A percentile compares a stretch with the other conserved stretches of the same genome.
phyloP scores from a whole-genome alignment of 805 yeast genomes.

The Ogataea saltuana region DNA sequence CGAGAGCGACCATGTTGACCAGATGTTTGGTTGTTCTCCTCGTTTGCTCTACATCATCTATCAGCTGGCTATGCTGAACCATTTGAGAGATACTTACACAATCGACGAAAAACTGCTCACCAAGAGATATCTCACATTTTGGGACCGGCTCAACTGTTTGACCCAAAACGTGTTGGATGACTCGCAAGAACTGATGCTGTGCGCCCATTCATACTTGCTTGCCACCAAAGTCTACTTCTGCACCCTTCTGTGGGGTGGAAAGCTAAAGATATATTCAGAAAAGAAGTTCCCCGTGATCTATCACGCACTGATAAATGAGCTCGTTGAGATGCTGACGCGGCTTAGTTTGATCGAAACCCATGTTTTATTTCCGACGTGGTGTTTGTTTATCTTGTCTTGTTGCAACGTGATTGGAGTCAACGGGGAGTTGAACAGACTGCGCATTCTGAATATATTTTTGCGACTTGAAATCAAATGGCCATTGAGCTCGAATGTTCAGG shows the following conservation, averaged over 20 bases:
- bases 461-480: slow-evolving; percentile 31
- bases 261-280: slow-evolving; percentile 13
- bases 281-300: slow-evolving; percentile 8
- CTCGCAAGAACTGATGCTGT: slow-evolving; percentile 18
- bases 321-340: slow-evolving; percentile 14
- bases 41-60: slow-evolving; percentile 26
- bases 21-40: slow-evolving; percentile 38
- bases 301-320: slow-evolving; percentile 10
- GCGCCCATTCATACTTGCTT: slow-evolving; percentile 26
- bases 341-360: slow-evolving; percentile 14
- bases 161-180: slow-evolving; percentile 8
- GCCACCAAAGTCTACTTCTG: slow-evolving; percentile 24
- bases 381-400: slow-evolving; percentile 29
- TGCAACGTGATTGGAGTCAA: slow-evolving; percentile 18
- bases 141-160: slow-evolving; percentile 15
- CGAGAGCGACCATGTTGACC: slow-evolving; percentile 27
- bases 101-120: slow-evolving; percentile 10
- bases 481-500: slow-evolving; percentile 24
- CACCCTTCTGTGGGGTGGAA: slow-evolving; percentile 14
- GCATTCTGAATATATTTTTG: slow-evolving; percentile 24
- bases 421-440: slow-evolving; percentile 22
- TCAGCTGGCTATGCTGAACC: slow-evolving; percentile 22
- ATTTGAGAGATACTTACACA: slow-evolving; percentile 8
- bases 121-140: slow-evolving; percentile 6
- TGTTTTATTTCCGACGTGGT: slow-evolving; percentile 35